Percentiles rank a stretch among this genome's conserved stretches.
Conservation (phyloP, 768 basidiomycete genomes). For the Leccinum arenicola region DNA sequence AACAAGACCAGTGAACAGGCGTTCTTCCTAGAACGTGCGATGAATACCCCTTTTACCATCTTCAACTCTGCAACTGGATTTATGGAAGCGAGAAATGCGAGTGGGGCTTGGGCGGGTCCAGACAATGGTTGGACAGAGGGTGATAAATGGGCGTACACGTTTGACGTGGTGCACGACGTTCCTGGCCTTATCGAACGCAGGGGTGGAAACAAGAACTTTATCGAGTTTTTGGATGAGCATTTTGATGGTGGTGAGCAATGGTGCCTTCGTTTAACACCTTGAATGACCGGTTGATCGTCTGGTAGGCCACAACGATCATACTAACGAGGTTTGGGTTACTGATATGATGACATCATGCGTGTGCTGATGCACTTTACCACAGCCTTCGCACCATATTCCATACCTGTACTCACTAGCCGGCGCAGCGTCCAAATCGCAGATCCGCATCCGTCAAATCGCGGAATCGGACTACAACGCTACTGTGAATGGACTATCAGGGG, state of each 20-base stretch:
- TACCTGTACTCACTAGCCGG: conserved; percentile 76
- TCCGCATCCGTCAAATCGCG: conserved; percentile 68
- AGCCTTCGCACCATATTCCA: conserved; percentile 87
- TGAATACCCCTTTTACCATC: conserved; percentile 55
- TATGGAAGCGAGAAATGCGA: conserved; percentile 74
- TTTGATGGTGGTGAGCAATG: conserved; percentile 42
- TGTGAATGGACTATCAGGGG: conserved; percentile 69
- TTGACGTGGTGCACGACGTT: conserved; percentile 73
- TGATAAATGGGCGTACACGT: conserved; percentile 74
- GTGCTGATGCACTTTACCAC: conserved; percentile 8
- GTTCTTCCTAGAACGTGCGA: conserved; percentile 55
- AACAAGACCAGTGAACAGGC: conserved; percentile 47
- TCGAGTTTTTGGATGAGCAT: conserved; percentile 61
- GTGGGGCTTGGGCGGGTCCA: conserved; percentile 71
- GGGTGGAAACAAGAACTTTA: conserved; percentile 66
- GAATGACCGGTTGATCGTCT: conserved; percentile 6
- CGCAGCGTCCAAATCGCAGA: conserved; percentile 68
- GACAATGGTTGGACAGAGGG: conserved; percentile 82
- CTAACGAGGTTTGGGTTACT: conserved; percentile 54
- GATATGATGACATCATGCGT: background rate
- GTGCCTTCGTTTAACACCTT: background rate
- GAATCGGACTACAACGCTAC: conserved; percentile 62
- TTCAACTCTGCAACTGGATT: conserved; percentile 70
- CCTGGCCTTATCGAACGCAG: conserved; percentile 56
- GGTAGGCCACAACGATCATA: conserved; percentile 75